Conservation (phyloP, 495 filamentous ascomycete species). For the Aspergillus asperescens region DNA sequence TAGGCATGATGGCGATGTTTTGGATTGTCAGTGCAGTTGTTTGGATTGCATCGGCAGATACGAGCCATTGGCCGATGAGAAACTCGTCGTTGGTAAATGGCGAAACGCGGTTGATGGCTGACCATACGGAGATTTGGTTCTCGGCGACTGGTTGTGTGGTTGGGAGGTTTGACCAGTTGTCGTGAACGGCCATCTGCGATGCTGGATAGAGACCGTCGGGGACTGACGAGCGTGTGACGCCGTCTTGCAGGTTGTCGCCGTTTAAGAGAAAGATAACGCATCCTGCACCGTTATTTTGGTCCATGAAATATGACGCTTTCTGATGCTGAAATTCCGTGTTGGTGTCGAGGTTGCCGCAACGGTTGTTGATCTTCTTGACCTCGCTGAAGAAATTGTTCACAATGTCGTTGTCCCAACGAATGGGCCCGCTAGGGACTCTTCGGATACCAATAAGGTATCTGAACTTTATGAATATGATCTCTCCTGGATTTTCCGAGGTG, state of each 20-base stretch:
- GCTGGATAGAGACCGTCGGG: conserved; percentile 1
- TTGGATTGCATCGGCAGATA: conserved; percentile 7
- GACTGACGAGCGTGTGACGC: conserved; percentile 1
- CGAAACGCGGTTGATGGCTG: background rate
- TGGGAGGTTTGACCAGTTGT: conserved; percentile 10
- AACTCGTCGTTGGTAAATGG: conserved; percentile 11
- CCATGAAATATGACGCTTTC: conserved; percentile 10
- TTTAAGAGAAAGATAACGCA: conserved; percentile 10
- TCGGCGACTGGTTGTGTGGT: conserved; percentile 8
- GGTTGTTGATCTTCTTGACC: conserved; percentile 11
- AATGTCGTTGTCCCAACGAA: conserved; percentile 3
- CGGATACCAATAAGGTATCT: conserved; percentile 10
- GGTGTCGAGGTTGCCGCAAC: conserved; percentile 7
- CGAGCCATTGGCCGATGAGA: conserved; percentile 11
- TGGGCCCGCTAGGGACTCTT: conserved; percentile 5
- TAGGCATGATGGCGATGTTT: conserved; percentile 6
- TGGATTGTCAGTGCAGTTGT: conserved; percentile 10
- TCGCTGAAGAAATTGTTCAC: conserved; percentile 7
- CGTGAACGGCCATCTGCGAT: conserved; percentile 1
- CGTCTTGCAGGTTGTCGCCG: background rate
- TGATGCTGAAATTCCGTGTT: conserved; percentile 4
- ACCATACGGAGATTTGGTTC: conserved; percentile 9
- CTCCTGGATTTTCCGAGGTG: conserved; percentile 9
- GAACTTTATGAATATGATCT: conserved; percentile 4
- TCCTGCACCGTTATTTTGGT: conserved; percentile 6